Evolutionary conservation across 257 asterid genomes (phyloP), one percentile per base, ranked within the genome.

Genomic region (Nicotiana noctiflora): DNA sequence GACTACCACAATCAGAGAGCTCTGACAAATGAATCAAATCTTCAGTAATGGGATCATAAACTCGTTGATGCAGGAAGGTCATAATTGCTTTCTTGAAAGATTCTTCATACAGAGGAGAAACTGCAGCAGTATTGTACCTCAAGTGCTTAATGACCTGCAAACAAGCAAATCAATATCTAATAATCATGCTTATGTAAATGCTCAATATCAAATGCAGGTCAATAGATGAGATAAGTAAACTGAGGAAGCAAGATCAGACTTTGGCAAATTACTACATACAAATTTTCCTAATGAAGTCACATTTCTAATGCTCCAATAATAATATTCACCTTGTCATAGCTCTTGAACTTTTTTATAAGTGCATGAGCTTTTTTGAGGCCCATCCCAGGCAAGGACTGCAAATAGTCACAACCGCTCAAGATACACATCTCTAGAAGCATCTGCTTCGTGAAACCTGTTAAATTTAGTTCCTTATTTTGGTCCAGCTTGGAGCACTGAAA

Each of bases 371-470:
- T 95, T 84, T 92, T 93, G 72, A 95, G 90, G 79, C 99, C 99
- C 98, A 95, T 91, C 80, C 99, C 99, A 34, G 97, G 97, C 84
- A 95, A 86, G 56, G 98, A 93, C 83, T 67, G 97, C 90, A 95
- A 86, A 90, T 95, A 93, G 84, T 95, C 99, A 49, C 99, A 95
- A 21, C 99, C 98, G 82, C 99, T 95, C 83, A 95, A 84, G 79
- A 95, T 95, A 91, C 99, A 95, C 97, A 92, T 95, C 86, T 95
- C 99, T 80, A 95, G 94, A 87, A 95, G 60, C 99, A 93, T 93
- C 92, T 83, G 93, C 61, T 89, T 91, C 53, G 92, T 90, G 87
- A 95, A 95, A 56, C 97, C 99, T 13, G 81, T 83, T 57, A 95
- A 86, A 87, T 85, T 91, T 52, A 93, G 83, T 6, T 93, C 99